These are phyloP conservation scores for Xylariaceae sp. DNA, from an alignment of 2,329 filamentous ascomycete species.

Conservation along the genomic window DNA sequence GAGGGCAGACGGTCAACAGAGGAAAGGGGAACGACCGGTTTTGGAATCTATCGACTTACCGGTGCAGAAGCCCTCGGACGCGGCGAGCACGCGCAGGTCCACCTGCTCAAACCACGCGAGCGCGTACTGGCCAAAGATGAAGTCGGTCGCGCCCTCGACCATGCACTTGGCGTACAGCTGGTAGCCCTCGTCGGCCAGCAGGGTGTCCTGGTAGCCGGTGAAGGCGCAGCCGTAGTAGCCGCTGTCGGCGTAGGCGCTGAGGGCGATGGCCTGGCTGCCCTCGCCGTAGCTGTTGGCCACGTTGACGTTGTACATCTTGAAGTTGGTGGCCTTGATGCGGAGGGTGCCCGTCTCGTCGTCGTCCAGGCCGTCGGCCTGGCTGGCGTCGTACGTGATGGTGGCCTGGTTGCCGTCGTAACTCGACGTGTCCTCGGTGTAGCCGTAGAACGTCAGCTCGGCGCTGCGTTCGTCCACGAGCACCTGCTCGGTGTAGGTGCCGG, in stretches of 20 bases:
- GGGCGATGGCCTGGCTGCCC: conserved; percentile 38
- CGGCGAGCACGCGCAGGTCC: conserved; percentile 30
- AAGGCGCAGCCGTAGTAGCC: conserved; percentile 39
- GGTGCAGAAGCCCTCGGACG: conserved; percentile 30
- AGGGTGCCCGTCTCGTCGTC: conserved; percentile 46
- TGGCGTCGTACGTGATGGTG: conserved; percentile 37
- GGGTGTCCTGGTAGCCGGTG: conserved; percentile 41
- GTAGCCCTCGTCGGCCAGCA: conserved; percentile 35
- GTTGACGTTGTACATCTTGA: conserved; percentile 57
- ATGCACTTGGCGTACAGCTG: conserved; percentile 39
- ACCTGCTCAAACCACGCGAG: conserved; percentile 34
- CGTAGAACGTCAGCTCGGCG: conserved; percentile 47
- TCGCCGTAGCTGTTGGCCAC: conserved; percentile 36
- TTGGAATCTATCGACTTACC: conserved; percentile 21
- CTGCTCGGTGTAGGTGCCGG: conserved; percentile 54
- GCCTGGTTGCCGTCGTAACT: conserved; percentile 49
- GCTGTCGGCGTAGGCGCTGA: conserved; percentile 34
- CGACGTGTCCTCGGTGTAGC: conserved; percentile 47
- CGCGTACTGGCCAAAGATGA: conserved; percentile 37
- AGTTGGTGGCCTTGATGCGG: conserved; percentile 36
- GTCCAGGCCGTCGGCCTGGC: conserved; percentile 37
- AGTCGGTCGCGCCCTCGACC: conserved; percentile 41
- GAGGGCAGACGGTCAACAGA: background rate
- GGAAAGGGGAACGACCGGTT: no score
- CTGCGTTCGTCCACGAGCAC: conserved; percentile 42